Evolutionary conservation across 2,329 filamentous ascomycete genomes (phyloP).

Genomic region (Xylariaceae sp.): DNA sequence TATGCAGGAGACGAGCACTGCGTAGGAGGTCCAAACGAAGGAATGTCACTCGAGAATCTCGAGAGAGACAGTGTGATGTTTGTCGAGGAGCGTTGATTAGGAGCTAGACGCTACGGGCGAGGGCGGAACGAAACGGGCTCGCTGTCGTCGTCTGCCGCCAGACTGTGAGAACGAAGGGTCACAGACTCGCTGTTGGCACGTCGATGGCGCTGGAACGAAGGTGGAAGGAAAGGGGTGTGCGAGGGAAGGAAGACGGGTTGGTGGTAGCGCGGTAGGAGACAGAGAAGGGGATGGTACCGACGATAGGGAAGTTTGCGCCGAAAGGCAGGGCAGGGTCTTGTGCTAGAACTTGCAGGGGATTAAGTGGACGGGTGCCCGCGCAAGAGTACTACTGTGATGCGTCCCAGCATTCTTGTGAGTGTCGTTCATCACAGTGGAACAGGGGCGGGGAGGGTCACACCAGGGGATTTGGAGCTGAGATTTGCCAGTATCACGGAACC

Average conservation of each 20-base stretch:
- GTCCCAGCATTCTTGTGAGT: no score
- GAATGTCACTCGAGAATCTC: slow-evolving; percentile 2
- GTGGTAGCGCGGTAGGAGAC: slow-evolving; percentile 1
- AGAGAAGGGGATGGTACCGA: slow-evolving; percentile 17
- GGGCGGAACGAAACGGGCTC: slow-evolving; percentile 15
- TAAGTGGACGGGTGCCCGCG: no score
- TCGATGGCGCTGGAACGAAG: slow-evolving; percentile 9
- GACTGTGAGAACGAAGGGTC: slow-evolving; percentile 20
- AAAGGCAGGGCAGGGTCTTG: slow-evolving; percentile 11
- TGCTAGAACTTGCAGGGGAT: slow-evolving; percentile 1
- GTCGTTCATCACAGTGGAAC: no score
- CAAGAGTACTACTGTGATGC: no score
- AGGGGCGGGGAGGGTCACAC: no score
- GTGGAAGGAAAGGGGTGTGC: slow-evolving; percentile 4
- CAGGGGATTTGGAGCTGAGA: no score
- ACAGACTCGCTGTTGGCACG: slow-evolving; percentile 29
- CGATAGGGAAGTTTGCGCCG: slow-evolving; percentile 21
- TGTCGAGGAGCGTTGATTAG: slow-evolving; percentile 8
- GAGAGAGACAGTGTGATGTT: slow-evolving; percentile 6
- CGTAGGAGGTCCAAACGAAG: slow-evolving; percentile 3
- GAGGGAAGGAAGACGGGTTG: slow-evolving; percentile 16
- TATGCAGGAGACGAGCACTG: slow-evolving; percentile 9
- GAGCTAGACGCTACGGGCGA: slow-evolving; percentile 16
- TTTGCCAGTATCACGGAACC: no score
- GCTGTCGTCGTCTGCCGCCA: slow-evolving; percentile 15